These are phyloP conservation scores for Microstegium vimineum DNA, from an alignment of 176 grass and related monocot genomes.

Conservation along the genomic window DNA sequence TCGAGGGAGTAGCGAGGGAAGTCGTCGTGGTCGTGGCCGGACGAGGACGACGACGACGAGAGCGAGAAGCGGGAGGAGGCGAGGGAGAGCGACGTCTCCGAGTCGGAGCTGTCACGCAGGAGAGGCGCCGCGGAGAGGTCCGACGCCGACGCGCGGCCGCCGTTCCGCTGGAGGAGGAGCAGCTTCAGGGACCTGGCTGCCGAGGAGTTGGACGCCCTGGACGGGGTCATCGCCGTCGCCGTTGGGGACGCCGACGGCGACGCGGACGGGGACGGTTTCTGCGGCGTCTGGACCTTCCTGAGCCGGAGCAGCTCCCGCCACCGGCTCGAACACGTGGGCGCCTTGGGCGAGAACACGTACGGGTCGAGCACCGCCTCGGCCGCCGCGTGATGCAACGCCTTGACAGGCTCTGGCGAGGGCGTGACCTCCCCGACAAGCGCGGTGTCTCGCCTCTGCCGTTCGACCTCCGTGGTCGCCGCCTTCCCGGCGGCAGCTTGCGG, in stretches of 20 bases:
- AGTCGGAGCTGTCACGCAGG: constrained; percentile 62
- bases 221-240: background rate
- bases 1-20: constrained; percentile 64
- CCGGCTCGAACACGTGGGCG: constrained; percentile 72
- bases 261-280: constrained; percentile 8
- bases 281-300: constrained; percentile 49
- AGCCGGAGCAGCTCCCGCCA: constrained; percentile 83
- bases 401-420: constrained; percentile 29
- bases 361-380: constrained; percentile 49
- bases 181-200: constrained; percentile 58
- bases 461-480: background rate
- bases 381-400: constrained; percentile 22
- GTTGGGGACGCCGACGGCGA: background rate
- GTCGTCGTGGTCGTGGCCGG: constrained; percentile 58
- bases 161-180: constrained; percentile 60
- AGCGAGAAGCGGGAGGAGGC: constrained; percentile 67
- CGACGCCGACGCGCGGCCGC: constrained; percentile 27
- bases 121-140: constrained; percentile 39
- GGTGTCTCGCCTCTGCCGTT: background rate
- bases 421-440: background rate
- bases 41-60: constrained; percentile 70
- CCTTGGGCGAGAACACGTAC: constrained; percentile 88
- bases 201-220: constrained; percentile 18
- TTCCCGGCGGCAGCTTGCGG: background rate
- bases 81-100: constrained; percentile 56